Percentiles rank a stretch among this genome's conserved stretches.
phyloP scores from a whole-genome alignment of 257 asterid species.

The Osmanthus fragrans region DNA sequence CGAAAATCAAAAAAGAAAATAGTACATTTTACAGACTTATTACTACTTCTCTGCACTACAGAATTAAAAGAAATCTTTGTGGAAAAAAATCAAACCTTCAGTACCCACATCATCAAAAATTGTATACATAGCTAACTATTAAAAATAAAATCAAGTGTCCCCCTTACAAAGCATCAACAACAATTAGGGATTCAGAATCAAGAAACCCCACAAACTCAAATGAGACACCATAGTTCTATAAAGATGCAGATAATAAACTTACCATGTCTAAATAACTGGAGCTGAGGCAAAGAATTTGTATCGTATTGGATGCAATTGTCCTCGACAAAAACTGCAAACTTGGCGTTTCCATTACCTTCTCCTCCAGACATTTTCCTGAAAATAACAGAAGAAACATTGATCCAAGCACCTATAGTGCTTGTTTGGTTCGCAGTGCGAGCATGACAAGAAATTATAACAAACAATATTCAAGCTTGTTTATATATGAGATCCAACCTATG shows the following conservation, averaged over 20 bases:
- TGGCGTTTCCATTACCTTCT: constrained; percentile 48
- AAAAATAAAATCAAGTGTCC: constrained; percentile 6
- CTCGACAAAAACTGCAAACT: constrained; percentile 44
- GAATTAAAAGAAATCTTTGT: not conserved
- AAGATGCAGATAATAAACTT: constrained; percentile 29
- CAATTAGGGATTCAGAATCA: not conserved
- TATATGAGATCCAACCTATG: not conserved
- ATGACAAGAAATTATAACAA: not conserved
- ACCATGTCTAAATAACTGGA: constrained; percentile 70
- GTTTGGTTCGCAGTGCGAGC: not conserved
- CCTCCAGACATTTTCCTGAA: constrained; percentile 66
- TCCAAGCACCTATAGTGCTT: constrained; percentile 19
- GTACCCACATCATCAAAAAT: constrained; percentile 1
- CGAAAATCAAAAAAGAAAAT: not conserved
- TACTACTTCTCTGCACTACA: not conserved
- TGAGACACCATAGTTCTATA: constrained; percentile 20
- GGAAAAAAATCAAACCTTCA: not conserved
- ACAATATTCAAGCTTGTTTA: not conserved
- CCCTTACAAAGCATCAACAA: constrained; percentile 13
- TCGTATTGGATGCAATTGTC: constrained; percentile 43
- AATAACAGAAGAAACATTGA: constrained; percentile 21
- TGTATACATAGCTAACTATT: not conserved
- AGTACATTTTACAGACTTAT: not conserved
- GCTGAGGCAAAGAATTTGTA: constrained; percentile 55
- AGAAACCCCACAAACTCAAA: constrained; percentile 21